phyloP scores from a whole-genome alignment of 1,284 basidiomycete genomes.

The Golubevia sp. region DNA sequence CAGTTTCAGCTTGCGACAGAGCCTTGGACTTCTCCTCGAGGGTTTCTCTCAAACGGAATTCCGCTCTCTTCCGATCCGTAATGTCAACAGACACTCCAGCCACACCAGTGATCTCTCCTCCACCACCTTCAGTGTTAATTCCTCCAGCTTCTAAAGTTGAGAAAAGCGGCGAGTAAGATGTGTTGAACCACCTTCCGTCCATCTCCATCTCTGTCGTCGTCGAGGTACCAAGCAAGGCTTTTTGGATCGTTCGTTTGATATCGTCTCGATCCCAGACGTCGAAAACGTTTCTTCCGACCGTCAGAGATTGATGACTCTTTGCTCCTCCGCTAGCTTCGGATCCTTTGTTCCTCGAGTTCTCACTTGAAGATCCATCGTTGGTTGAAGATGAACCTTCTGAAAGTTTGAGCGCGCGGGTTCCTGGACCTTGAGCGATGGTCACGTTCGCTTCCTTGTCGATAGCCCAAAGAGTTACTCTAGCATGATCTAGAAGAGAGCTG shows the following conservation, averaged over 20 bases:
- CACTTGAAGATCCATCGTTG: too few species aligned
- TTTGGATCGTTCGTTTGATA: slow-evolving; percentile 35
- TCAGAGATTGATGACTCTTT: background rate
- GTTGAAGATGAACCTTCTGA: too few species aligned
- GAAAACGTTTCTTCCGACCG: slow-evolving; percentile 31
- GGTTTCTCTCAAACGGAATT: slow-evolving; percentile 42
- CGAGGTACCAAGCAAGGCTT: slow-evolving; percentile 38
- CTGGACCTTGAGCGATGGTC: too few species aligned
- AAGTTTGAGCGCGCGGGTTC: too few species aligned
- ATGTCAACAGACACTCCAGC: slow-evolving; percentile 53
- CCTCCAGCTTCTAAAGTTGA: too few species aligned
- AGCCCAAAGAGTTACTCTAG: too few species aligned
- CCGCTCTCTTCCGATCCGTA: slow-evolving; percentile 46
- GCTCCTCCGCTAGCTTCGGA: too few species aligned
- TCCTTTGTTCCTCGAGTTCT: too few species aligned
- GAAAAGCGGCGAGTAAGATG: slow-evolving; percentile 39
- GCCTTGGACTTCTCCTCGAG: slow-evolving; percentile 45
- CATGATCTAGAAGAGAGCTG: too few species aligned
- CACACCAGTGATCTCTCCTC: slow-evolving; percentile 42
- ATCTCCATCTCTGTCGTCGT: slow-evolving; percentile 52
- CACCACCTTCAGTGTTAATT: too few species aligned
- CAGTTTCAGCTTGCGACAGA: slow-evolving; percentile 43
- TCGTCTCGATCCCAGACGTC: slow-evolving; percentile 42
- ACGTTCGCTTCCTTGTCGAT: too few species aligned
- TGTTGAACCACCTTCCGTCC: slow-evolving; percentile 51